Conservation (phyloP, 2,329 filamentous ascomycete species). For the Akanthomyces lecanii region DNA sequence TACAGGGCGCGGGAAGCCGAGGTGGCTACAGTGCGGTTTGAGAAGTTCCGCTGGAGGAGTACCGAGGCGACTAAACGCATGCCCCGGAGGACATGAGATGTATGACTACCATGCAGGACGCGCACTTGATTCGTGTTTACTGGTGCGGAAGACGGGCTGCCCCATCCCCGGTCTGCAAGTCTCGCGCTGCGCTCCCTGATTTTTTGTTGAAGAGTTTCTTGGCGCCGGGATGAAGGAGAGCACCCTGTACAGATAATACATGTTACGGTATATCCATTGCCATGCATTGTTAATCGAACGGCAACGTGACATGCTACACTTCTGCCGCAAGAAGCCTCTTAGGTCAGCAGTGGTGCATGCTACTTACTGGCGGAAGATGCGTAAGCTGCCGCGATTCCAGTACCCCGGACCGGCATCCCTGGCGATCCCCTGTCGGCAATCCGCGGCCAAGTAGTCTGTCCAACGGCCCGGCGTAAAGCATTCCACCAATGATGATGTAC, state of each 20-base stretch:
- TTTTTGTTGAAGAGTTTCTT: background rate
- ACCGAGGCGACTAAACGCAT: conserved; percentile 4
- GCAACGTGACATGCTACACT: background rate
- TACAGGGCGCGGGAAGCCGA: conserved; percentile 78
- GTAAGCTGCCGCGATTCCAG: background rate
- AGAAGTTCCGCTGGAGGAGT: conserved; percentile 22
- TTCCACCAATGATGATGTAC: background rate
- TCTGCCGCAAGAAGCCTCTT: background rate
- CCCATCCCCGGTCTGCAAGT: background rate
- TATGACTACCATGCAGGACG: background rate
- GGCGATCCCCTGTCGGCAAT: background rate
- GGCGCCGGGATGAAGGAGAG: background rate
- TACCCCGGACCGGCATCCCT: background rate
- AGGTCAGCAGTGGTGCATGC: too few relatives aligned
- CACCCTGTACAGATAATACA: conserved; percentile 7
- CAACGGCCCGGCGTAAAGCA: background rate
- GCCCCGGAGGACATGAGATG: background rate
- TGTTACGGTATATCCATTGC: conserved; percentile 7
- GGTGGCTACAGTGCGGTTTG: conserved; percentile 94
- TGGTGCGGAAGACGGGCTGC: background rate
- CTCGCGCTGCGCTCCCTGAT: background rate
- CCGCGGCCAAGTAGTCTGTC: background rate
- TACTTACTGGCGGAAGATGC: background rate
- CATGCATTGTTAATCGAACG: background rate
- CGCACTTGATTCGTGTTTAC: background rate